Percentiles rank a stretch among this genome's conserved stretches.
Conservation (phyloP, 2,329 filamentous ascomycete species). For the Amphichorda felina region DNA sequence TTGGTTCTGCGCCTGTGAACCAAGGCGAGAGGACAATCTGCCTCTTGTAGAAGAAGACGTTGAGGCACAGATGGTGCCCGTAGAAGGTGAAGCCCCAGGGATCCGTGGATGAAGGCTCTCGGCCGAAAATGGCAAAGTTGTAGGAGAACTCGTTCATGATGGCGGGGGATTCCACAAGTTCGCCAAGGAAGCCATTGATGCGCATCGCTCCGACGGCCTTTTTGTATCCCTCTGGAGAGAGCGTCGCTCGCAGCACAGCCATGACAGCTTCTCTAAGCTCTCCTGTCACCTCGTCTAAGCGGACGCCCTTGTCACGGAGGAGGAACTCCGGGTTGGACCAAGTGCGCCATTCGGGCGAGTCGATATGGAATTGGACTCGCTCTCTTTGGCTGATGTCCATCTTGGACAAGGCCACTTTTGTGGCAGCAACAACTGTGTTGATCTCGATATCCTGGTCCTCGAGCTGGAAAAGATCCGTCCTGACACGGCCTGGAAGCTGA, state of each 20-base stretch:
- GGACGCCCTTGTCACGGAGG: conserved; percentile 54
- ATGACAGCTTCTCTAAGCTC: conserved; percentile 37
- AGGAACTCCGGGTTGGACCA: conserved; percentile 65
- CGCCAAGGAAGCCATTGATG: conserved; percentile 64
- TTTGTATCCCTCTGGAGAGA: conserved; percentile 59
- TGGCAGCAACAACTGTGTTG: conserved; percentile 38
- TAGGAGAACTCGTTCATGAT: conserved; percentile 68
- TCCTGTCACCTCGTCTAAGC: conserved; percentile 47
- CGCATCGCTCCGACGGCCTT: conserved; percentile 61
- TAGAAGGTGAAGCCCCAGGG: conserved; percentile 69
- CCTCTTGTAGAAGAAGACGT: conserved; percentile 51
- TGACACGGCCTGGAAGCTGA: conserved; percentile 30
- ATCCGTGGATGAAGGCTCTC: conserved; percentile 37
- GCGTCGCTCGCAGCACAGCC: conserved; percentile 39
- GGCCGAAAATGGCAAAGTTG: conserved; percentile 59
- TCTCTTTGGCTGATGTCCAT: conserved; percentile 36
- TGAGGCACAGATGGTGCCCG: conserved; percentile 68
- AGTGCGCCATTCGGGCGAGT: conserved; percentile 60
- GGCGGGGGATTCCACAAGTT: conserved; percentile 46
- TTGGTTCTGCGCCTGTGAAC: conserved; percentile 74
- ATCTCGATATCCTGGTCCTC: conserved; percentile 55
- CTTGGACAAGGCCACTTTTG: conserved; percentile 29
- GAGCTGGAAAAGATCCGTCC: conserved; percentile 39
- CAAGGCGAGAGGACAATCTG: conserved; percentile 62
- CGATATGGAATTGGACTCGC: conserved; percentile 46